Percentiles rank a stretch among this genome's conserved stretches.
These are phyloP conservation scores for Hysterium pulicare DNA, from an alignment of 2,329 filamentous ascomycete species.

Conservation along the genomic window DNA sequence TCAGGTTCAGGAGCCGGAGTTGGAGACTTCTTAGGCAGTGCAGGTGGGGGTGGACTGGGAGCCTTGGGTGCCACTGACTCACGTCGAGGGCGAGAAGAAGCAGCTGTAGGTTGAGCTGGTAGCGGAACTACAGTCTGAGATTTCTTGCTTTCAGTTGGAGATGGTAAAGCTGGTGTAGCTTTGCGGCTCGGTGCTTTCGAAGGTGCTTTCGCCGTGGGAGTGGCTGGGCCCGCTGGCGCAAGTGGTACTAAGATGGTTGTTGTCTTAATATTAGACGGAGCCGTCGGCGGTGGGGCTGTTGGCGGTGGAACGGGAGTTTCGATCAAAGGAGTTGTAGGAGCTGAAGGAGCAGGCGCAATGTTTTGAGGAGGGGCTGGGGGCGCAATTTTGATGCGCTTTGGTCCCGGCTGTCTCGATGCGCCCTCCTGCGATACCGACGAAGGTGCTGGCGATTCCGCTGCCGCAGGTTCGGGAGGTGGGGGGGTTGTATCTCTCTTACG, in stretches of 20 bases:
- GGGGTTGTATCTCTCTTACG: conserved; percentile 54
- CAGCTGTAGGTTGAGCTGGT: conserved; percentile 16
- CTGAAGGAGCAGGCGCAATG: conserved; percentile 1
- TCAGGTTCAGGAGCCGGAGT: conserved; percentile 9
- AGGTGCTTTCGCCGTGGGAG: conserved; percentile 15
- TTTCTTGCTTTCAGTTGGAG: conserved; percentile 13
- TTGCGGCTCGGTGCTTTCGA: conserved; percentile 11
- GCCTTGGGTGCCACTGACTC: conserved; percentile 29
- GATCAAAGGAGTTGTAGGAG: conserved; percentile 10
- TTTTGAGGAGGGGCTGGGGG: conserved; percentile 13
- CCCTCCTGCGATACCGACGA: conserved; percentile 28
- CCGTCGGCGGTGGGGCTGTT: background rate
- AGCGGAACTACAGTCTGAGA: conserved; percentile 8
- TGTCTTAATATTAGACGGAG: conserved; percentile 16
- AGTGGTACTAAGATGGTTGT: conserved; percentile 41
- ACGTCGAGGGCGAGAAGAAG: conserved; percentile 32
- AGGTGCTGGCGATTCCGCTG: conserved; percentile 16
- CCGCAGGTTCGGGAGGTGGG: conserved; percentile 16
- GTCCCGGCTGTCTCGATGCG: conserved; percentile 21
- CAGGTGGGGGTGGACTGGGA: conserved; percentile 18
- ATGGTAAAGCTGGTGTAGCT: conserved; percentile 14
- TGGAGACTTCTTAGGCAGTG: conserved; percentile 17
- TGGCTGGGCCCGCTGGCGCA: conserved; percentile 42
- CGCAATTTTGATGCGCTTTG: conserved; percentile 22
- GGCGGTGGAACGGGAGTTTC: conserved; percentile 11